Base-by-base conservation (phyloP, 2,329 filamentous ascomycete genomes). In the Colletotrichum somersetense region DNA sequence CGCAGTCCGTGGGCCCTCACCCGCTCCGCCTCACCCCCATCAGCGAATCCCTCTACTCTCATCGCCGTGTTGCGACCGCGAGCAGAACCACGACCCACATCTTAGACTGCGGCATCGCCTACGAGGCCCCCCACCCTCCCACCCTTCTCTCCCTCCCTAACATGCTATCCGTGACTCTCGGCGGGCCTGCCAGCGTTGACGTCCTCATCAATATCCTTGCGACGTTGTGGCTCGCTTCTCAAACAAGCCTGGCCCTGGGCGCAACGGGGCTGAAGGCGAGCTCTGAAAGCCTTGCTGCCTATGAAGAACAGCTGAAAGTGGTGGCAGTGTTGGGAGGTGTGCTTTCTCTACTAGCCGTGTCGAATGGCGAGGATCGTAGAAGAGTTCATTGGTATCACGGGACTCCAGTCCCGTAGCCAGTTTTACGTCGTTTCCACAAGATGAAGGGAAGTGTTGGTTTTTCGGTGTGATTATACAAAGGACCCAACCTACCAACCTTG, bases 151-250 rank as follows among this genome's bases (percentile, higher is more conserved):
- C 58, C 16, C 61, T 73, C 53, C n/a, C 67, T 11, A 55, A 46
- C 30, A 18, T 42, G 2, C 57, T 46, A 14, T 33, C 57, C 11
- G 23, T 40, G 1, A 16, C 26, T 18, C 57, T 46, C 10, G 26
- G 57, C 11, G 57, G 2, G 16, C 26, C 18, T 20, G 5, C 16
- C 18, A 73, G 40, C 7, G 57, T 78, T 38, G 62, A 79, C 71
- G 74, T 83, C 35, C 75, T 84, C 10, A 77, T 84, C 67, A 83
- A 84, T 76, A 84, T 85, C 67, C 81, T 82, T 38, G 78, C 74
- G 18, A 53, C 77, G 26, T 77, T 78, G 23, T 40, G 63, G 11
- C 26, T 78, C 1, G 76, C 79, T 0, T 66, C 75, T 11, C 80
- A 85, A 62, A 83, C 77, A 20, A 80, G 79, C 30, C 75, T 86